These are phyloP conservation scores for Kodamaea alishanica DNA, from an alignment of 1,139 yeast genomes.

Conservation along the genomic window DNA sequence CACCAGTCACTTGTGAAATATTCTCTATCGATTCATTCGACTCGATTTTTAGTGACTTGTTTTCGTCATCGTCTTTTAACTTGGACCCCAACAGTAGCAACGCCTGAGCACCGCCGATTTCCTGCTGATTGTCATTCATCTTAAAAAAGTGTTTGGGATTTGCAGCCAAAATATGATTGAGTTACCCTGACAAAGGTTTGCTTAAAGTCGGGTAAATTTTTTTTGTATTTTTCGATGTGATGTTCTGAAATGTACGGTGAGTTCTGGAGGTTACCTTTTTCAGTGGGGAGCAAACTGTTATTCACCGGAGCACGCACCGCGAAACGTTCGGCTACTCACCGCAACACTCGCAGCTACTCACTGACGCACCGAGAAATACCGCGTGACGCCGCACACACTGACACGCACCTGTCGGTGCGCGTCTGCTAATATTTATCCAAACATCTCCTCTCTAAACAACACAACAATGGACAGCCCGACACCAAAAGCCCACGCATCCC, in stretches of 20 bases:
- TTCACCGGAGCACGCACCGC: no score
- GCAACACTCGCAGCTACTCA: no score
- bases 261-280: no score
- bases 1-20: background rate
- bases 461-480: slow-evolving; percentile 1
- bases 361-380: no score
- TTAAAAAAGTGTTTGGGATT: background rate
- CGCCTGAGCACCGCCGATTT: slow-evolving; percentile 47
- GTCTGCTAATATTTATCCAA: no score
- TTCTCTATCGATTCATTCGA: slow-evolving; percentile 7
- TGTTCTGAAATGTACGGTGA: no score
- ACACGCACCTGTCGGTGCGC: no score
- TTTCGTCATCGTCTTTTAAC: slow-evolving; percentile 19
- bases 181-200: slow-evolving; percentile 13
- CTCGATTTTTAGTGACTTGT: slow-evolving; percentile 5
- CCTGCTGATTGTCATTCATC: slow-evolving; percentile 35
- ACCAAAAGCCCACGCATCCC: background rate
- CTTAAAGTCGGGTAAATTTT: slow-evolving; percentile 14
- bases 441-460: no score
- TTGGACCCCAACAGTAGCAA: slow-evolving; percentile 41
- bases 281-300: background rate
- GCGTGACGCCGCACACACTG: no score
- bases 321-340: no score
- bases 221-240: background rate
- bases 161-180: slow-evolving; percentile 10